Conservation (phyloP, 768 basidiomycete genomes). For the Lentinula sp. region DNA sequence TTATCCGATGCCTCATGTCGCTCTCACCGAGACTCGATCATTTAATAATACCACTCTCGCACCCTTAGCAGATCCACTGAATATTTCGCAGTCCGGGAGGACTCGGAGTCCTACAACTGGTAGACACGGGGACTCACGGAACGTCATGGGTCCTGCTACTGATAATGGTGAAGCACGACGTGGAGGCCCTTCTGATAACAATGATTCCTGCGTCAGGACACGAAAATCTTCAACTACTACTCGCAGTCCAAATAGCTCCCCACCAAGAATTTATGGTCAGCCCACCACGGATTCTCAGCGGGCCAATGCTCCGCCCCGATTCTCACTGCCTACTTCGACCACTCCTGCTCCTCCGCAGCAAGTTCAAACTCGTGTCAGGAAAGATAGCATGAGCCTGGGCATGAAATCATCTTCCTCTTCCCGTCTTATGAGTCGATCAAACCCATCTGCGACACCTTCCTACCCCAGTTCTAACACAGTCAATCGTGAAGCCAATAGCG, state of each 20-base stretch:
- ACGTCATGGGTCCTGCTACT: not conserved
- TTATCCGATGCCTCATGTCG: slow-evolving; percentile 5
- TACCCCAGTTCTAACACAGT: not conserved
- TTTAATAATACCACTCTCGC: not conserved
- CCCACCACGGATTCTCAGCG: not conserved
- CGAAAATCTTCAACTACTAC: not conserved
- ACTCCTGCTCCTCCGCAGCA: not conserved
- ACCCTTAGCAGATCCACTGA: not conserved
- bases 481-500: not conserved
- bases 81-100: not conserved
- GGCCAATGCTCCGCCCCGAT: not conserved
- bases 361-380: not conserved
- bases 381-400: not conserved
- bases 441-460: not conserved
- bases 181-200: not conserved
- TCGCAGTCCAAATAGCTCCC: not conserved
- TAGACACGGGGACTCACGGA: not conserved
- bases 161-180: not conserved
- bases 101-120: not conserved
- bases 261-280: not conserved
- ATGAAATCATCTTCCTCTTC: not conserved
- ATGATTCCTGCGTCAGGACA: not conserved
- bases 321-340: not conserved
- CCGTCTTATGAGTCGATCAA: not conserved
- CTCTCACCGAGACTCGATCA: not conserved